Percentiles rank a stretch among this genome's conserved stretches.
Evolutionary conservation across 2,329 filamentous ascomycete genomes (phyloP).

Genomic region (Fusarium proliferatum): DNA sequence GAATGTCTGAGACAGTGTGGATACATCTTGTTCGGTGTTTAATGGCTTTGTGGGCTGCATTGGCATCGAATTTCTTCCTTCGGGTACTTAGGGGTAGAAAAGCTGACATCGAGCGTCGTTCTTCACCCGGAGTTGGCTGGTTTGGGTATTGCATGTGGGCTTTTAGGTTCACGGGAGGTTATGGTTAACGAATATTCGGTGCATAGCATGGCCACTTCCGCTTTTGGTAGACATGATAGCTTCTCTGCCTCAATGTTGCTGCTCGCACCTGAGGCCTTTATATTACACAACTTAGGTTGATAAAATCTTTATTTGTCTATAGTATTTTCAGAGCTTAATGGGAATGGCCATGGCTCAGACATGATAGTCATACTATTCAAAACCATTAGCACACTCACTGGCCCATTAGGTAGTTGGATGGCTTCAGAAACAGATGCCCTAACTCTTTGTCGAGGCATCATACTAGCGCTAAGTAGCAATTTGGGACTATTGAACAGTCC

Average conservation of each 20-base stretch:
- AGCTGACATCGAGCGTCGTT: conserved; percentile 1
- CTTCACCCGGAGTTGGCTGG: conserved; percentile 9
- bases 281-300: not conserved
- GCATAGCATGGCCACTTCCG: not conserved
- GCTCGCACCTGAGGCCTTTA: not conserved
- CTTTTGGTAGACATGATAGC: not conserved
- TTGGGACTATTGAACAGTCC: not conserved
- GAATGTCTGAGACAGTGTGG: not conserved
- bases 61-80: not conserved
- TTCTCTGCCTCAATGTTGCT: not conserved
- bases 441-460: not conserved
- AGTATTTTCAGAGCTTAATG: not conserved
- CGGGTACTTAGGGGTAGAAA: not conserved
- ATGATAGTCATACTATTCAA: not conserved
- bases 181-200: not conserved
- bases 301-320: not conserved
- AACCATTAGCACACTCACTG: not conserved
- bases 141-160: not conserved
- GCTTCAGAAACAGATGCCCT: not conserved
- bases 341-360: not conserved
- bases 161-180: not conserved
- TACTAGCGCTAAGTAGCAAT: not conserved
- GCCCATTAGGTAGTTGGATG: not conserved
- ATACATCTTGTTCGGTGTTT: conserved; percentile 25
- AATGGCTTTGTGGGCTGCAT: conserved; percentile 1